Conservation (phyloP, 2,329 filamentous ascomycete genomes). For the Aureobasidium sp. region DNA sequence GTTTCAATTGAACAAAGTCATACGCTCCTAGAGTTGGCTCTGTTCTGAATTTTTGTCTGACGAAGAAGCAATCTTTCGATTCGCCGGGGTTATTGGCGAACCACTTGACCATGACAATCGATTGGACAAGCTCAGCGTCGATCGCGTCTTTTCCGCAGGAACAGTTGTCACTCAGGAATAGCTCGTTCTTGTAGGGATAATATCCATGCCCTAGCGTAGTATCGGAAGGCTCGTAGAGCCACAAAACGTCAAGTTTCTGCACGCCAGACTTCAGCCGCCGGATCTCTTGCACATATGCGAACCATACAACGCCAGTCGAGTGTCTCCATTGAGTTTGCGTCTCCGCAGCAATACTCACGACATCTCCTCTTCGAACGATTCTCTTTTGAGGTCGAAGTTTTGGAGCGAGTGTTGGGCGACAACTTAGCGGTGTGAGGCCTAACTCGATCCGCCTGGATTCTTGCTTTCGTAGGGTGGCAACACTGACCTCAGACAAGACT, state of each 20-base stretch:
- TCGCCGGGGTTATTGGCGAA: conserved; percentile 44
- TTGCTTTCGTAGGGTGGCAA: conserved; percentile 21
- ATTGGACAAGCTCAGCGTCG: conserved; percentile 46
- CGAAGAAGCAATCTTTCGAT: conserved; percentile 43
- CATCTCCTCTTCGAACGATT: conserved; percentile 37
- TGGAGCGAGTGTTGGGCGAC: neutral
- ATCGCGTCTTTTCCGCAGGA: conserved; percentile 52
- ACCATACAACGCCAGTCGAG: conserved; percentile 49
- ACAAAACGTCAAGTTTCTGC: conserved; percentile 54
- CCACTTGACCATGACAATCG: conserved; percentile 47
- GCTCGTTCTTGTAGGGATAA: conserved; percentile 63
- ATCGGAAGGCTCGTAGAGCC: conserved; percentile 64
- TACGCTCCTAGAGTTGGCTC: conserved; percentile 37
- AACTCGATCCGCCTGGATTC: conserved; percentile 9
- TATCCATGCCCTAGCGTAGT: conserved; percentile 59
- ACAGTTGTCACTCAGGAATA: conserved; percentile 71
- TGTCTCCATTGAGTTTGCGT: conserved; percentile 49
- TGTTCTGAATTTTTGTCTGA: conserved; percentile 60
- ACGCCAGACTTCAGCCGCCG: conserved; percentile 28
- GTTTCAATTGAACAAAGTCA: conserved; percentile 51
- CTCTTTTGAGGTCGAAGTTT: neutral
- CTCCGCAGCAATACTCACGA: conserved; percentile 39
- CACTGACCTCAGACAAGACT: conserved; percentile 14
- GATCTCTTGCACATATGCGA: conserved; percentile 58
- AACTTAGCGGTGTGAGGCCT: conserved; percentile 18